Percentiles rank a stretch among this genome's conserved stretches.
Conservation (phyloP, 306 rosid species). For the Betula pendula region DNA sequence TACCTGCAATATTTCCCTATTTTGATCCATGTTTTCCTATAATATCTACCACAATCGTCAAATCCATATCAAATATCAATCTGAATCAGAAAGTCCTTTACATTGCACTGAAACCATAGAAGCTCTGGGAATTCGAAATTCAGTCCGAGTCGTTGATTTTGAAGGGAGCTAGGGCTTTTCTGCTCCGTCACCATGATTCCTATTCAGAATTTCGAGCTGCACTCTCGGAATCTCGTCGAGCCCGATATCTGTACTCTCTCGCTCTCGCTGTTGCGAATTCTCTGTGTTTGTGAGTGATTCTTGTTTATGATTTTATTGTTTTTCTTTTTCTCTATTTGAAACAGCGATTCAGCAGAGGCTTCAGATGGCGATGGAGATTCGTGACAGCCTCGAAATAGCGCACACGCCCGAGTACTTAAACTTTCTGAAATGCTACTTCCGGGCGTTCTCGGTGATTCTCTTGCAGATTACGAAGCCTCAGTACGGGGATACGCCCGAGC, state of each 20-base stretch:
- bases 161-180: conserved; percentile 42
- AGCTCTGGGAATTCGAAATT: conserved; percentile 9
- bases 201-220: conserved; percentile 90
- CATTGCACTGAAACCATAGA: conserved; percentile 39
- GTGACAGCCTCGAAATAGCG: conserved; percentile 96
- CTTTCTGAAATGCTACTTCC: conserved; percentile 85
- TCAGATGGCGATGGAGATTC: conserved; percentile 95
- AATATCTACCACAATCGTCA: no score
- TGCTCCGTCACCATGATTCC: conserved; percentile 70
- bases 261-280: background rate
- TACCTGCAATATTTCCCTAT: no score
- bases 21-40: no score
- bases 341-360: conserved; percentile 75
- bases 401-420: conserved; percentile 90
- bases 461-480: conserved; percentile 84
- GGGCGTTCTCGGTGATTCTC: conserved; percentile 74
- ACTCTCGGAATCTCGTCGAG: conserved; percentile 80
- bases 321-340: background rate
- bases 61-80: no score
- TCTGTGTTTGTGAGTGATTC: background rate
- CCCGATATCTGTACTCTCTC: conserved; percentile 56
- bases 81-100: no score
- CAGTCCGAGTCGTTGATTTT: background rate
- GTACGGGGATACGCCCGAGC: conserved; percentile 74
- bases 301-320: background rate